A percentile compares a stretch with the other conserved stretches of the same genome.
These are phyloP conservation scores for Kwoniella newhampshirensis DNA, from an alignment of 768 basidiomycete species.

Conservation along the genomic window DNA sequence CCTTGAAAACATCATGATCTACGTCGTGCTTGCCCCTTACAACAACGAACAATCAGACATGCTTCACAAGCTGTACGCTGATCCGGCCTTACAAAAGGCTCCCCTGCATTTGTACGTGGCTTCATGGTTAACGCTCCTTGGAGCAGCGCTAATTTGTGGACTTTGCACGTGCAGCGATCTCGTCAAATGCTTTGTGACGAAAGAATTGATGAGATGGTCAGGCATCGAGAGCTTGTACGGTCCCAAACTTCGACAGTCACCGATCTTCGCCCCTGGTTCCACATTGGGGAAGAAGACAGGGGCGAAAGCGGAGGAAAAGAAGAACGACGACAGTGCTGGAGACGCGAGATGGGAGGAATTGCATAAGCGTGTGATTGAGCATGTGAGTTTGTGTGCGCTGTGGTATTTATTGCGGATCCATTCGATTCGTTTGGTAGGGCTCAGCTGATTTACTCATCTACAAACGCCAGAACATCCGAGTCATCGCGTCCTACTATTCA, in stretches of 20 bases:
- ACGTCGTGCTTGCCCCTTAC: constrained; percentile 87
- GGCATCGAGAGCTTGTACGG: constrained; percentile 88
- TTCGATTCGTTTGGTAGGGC: background rate
- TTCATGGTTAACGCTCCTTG: constrained; percentile 3
- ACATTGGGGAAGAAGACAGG: constrained; percentile 48
- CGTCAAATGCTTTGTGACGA: constrained; percentile 88
- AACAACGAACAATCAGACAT: constrained; percentile 98
- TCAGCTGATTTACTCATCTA: background rate
- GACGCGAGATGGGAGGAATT: constrained; percentile 87
- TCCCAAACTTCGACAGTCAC: constrained; percentile 71
- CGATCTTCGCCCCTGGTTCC: constrained; percentile 67
- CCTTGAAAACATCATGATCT: constrained; percentile 91
- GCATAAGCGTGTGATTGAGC: constrained; percentile 92
- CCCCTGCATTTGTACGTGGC: constrained; percentile 73
- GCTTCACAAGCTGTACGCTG: constrained; percentile 78
- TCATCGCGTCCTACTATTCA: constrained; percentile 90
- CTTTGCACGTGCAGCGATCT: constrained; percentile 67
- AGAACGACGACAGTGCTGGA: constrained; percentile 51
- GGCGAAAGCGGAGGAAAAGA: constrained; percentile 36
- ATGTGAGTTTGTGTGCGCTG: constrained; percentile 61
- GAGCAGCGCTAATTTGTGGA: background rate
- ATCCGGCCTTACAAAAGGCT: constrained; percentile 75
- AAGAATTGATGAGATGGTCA: constrained; percentile 95
- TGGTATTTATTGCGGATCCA: background rate
- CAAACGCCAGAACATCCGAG: constrained; percentile 89